Evolutionary conservation across 2,329 filamentous ascomycete species (phyloP).

Genomic region (Beauveria asiatica): DNA sequence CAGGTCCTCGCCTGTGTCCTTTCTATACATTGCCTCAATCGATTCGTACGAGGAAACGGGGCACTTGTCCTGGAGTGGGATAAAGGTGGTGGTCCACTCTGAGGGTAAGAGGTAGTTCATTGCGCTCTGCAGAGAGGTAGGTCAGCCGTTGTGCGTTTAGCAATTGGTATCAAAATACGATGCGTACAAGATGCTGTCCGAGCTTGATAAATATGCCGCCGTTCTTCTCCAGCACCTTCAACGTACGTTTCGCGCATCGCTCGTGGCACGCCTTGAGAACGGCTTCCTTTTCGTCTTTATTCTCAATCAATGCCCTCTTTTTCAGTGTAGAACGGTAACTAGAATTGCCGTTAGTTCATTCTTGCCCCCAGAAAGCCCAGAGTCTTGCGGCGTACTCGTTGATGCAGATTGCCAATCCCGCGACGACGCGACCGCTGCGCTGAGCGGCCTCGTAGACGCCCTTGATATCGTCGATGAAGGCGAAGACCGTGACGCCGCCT

Average conservation of each 20-base stretch:
- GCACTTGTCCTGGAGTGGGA: conserved; percentile 92
- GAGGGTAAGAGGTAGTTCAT: conserved; percentile 88
- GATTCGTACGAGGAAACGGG: conserved; percentile 85
- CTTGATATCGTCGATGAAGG: conserved; percentile 62
- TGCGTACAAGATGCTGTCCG: conserved; percentile 73
- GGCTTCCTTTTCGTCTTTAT: conserved; percentile 56
- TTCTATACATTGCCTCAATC: conserved; percentile 75
- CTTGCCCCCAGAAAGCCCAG: background rate
- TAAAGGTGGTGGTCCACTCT: conserved; percentile 94
- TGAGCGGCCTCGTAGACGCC: conserved; percentile 67
- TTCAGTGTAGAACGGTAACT: conserved; percentile 87
- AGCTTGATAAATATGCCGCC: conserved; percentile 98
- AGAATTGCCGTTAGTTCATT: background rate
- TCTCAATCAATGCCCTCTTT: conserved; percentile 50
- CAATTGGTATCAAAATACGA: background rate
- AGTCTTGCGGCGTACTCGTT: conserved; percentile 57
- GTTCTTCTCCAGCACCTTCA: conserved; percentile 85
- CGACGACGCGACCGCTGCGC: conserved; percentile 69
- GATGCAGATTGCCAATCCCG: conserved; percentile 70
- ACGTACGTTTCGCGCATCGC: conserved; percentile 80
- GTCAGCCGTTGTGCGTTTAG: conserved; percentile 16
- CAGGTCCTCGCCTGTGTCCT: conserved; percentile 72
- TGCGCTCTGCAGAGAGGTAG: conserved; percentile 54
- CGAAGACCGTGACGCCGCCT: conserved; percentile 38
- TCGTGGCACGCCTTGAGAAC: conserved; percentile 79